phyloP scores from a whole-genome alignment of 306 rosid genomes.

The Rosa chinensis region DNA sequence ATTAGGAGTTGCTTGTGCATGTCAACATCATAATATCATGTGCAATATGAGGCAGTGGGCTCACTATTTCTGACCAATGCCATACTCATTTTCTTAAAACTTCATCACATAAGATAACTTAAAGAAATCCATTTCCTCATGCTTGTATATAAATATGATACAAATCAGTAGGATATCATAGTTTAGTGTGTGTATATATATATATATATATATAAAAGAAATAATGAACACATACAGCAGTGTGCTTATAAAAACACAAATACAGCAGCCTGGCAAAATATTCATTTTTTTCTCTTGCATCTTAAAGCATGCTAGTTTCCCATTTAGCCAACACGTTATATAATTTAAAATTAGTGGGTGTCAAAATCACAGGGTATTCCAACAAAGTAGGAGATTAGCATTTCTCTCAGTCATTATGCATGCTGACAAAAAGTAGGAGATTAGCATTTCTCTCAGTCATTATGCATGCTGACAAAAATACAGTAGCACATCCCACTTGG shows the following conservation, averaged over 20 bases:
- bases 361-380: slow-evolving; percentile 20
- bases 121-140: background rate
- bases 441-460: background rate
- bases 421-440: slow-evolving; percentile 7
- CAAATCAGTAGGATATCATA: background rate
- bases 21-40: background rate
- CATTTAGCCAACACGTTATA: background rate
- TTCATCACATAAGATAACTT: background rate
- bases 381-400: background rate
- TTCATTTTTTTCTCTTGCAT: background rate
- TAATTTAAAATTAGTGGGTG: slow-evolving; percentile 4
- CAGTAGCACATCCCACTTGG: slow-evolving; percentile 5
- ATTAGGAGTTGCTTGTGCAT: background rate
- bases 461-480: background rate
- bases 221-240: background rate
- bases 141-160: background rate
- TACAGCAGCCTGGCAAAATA: background rate
- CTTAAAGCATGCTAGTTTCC: background rate
- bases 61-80: background rate
- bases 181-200: background rate
- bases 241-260: background rate
- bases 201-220: too few species aligned
- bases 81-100: background rate
- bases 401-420: background rate
- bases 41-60: background rate